These are phyloP conservation scores for Terfezia claveryi DNA, from an alignment of 495 filamentous ascomycete species.

Conservation along the genomic window DNA sequence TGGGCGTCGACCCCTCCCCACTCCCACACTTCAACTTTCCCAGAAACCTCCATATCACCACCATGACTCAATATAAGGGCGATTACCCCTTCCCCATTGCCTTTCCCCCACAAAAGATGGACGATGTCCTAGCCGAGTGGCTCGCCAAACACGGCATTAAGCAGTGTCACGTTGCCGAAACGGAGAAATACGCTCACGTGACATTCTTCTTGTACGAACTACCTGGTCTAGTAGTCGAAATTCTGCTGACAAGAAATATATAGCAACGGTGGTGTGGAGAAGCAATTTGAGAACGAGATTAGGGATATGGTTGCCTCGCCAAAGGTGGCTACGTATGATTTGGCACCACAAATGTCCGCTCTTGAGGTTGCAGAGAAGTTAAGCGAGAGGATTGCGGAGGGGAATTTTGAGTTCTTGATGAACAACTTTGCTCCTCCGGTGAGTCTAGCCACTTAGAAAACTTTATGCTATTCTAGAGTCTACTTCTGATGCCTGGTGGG, in stretches of 20 bases:
- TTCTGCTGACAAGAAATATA: neutral
- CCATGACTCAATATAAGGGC: slow-evolving; percentile 97
- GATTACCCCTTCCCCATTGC: slow-evolving; percentile 86
- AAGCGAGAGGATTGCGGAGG: slow-evolving; percentile 54
- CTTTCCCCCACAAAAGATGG: slow-evolving; percentile 88
- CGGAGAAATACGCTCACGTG: slow-evolving; percentile 97
- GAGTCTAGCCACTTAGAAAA: neutral
- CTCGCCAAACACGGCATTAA: slow-evolving; percentile 64
- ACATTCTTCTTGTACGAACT: slow-evolving; percentile 46
- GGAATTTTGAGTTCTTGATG: slow-evolving; percentile 86
- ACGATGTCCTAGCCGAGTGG: slow-evolving; percentile 89
- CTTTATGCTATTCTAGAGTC: neutral
- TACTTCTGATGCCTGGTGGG: neutral
- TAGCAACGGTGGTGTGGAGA: slow-evolving; percentile 98
- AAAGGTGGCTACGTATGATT: slow-evolving; percentile 83
- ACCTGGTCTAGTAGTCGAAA: neutral
- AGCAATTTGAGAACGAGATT: slow-evolving; percentile 75
- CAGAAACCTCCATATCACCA: slow-evolving; percentile 71
- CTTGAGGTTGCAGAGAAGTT: slow-evolving; percentile 71
- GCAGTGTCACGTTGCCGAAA: slow-evolving; percentile 94
- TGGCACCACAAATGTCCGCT: slow-evolving; percentile 90
- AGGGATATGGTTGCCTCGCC: slow-evolving; percentile 55
- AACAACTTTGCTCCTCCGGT: slow-evolving; percentile 94
- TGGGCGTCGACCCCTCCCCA: slow-evolving; percentile 81
- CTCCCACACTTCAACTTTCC: slow-evolving; percentile 60